phyloP scores from a whole-genome alignment of 2,329 filamentous ascomycete species.

The Fusarium xylarioides region DNA sequence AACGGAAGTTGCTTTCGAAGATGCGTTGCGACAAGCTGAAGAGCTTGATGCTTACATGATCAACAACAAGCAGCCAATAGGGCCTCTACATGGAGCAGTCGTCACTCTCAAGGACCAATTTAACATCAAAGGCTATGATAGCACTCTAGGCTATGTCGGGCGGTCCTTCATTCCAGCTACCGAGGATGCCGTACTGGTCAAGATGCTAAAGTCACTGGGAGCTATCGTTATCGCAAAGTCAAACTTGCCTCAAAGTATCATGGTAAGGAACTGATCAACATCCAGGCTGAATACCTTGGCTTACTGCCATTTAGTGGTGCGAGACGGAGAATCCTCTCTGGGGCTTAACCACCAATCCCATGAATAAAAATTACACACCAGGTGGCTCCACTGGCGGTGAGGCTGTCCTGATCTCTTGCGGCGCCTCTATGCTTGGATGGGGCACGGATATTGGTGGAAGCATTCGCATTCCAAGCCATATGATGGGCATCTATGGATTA shows the following conservation, averaged over 20 bases:
- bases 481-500: neutral
- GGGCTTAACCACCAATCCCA: neutral
- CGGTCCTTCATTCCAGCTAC: neutral
- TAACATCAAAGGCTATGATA: neutral
- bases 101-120: constrained; percentile 1
- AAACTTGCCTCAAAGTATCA: constrained; percentile 1
- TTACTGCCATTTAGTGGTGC: neutral
- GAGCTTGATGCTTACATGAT: neutral
- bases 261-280: neutral
- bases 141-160: neutral
- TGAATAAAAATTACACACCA: neutral
- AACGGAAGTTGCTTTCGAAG: neutral
- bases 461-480: neutral
- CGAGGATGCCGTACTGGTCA: neutral
- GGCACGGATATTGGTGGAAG: constrained; percentile 1
- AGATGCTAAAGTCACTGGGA: neutral
- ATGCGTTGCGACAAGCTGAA: neutral
- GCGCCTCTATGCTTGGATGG: neutral
- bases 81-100: neutral
- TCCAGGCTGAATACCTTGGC: neutral
- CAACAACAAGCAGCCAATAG: neutral
- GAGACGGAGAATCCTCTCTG: neutral
- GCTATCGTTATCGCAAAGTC: neutral
- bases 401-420: neutral
- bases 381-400: neutral